Percentiles rank a stretch among this genome's conserved stretches.
These are phyloP conservation scores for Solanum pimpinellifolium DNA, from an alignment of 257 asterid species.

Conservation along the genomic window DNA sequence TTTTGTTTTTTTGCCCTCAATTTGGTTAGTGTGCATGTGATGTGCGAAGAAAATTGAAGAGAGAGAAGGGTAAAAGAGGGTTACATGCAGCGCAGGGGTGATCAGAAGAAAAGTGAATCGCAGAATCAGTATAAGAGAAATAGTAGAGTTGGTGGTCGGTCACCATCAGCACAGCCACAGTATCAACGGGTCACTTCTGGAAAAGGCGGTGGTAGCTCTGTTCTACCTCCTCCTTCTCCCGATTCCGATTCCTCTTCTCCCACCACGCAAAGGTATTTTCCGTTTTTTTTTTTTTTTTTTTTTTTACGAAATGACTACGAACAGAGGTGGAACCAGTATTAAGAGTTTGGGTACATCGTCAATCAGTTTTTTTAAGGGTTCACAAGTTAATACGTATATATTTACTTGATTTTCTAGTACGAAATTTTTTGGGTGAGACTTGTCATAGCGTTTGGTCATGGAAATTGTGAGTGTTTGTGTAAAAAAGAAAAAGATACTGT, in stretches of 20 bases:
- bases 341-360: too few species aligned
- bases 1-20: background rate
- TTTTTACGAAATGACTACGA: too few species aligned
- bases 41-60: background rate
- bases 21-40: background rate
- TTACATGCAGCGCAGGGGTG: slow-evolving; percentile 2
- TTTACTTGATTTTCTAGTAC: too few species aligned
- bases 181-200: slow-evolving; percentile 5
- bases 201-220: slow-evolving; percentile 5
- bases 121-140: background rate
- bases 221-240: slow-evolving; percentile 1
- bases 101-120: background rate
- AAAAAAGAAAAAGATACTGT: background rate
- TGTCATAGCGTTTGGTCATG: background rate
- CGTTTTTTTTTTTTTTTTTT: background rate
- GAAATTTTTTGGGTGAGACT: background rate
- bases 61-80: background rate
- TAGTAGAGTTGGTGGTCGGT: background rate
- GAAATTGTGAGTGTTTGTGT: background rate
- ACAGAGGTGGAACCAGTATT: background rate
- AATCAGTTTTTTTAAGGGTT: too few species aligned
- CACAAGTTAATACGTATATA: too few species aligned
- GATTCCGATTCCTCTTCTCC: background rate
- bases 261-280: background rate
- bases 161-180: background rate